Base-by-base conservation (phyloP, 2,329 filamentous ascomycete species). In the Arthrobotrys entomopaga region DNA sequence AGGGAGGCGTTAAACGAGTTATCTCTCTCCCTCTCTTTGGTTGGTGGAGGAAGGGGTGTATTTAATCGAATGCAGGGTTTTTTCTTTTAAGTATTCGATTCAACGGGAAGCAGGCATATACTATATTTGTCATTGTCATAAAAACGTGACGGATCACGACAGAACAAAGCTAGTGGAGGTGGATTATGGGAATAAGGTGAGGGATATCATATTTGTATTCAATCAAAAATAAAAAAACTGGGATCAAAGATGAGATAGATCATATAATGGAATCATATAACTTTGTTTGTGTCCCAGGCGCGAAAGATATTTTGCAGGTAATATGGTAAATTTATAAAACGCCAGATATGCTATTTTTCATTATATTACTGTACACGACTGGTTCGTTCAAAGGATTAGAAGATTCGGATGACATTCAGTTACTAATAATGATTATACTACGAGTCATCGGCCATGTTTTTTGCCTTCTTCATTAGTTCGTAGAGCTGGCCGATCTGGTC, bases 401-500 rank as follows among this genome's bases (percentile, higher is more conserved):
- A 5, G 7, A 10, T 34, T 8, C 29, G 29, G 6, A 10, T 10
- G 29, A 34, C 29, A 34, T 34, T 34, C n/a, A n/a, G 29, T 34
- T 34, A 34, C 10, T 34, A 34, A 34, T 34, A 34, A 34, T 34
- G 10, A 34, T 34, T 34, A 34, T 34, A 34, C 29, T 34, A 59
- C 54, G 29, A 59, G 0, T 63, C 70, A 15, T 67, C 70, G 34
- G 43, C 43, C 13, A 22, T 34, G 8, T 64, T 54, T 57, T 49
- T 74, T 42, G 70, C 70, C 50, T 74, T 74, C 20, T 49, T 61
- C 92, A 97, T 96, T 66, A 99, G 84, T 81, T 98, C 94, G 80
- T 97, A 97, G 78, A 99, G 83, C 82, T 99, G 95, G 0, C 90
- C 91, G 60, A 98, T 84, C 83, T 99, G 95, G 81, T 98, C 91